Conservation (phyloP, 106 monocot genomes). For the Phalaenopsis aphrodite region DNA sequence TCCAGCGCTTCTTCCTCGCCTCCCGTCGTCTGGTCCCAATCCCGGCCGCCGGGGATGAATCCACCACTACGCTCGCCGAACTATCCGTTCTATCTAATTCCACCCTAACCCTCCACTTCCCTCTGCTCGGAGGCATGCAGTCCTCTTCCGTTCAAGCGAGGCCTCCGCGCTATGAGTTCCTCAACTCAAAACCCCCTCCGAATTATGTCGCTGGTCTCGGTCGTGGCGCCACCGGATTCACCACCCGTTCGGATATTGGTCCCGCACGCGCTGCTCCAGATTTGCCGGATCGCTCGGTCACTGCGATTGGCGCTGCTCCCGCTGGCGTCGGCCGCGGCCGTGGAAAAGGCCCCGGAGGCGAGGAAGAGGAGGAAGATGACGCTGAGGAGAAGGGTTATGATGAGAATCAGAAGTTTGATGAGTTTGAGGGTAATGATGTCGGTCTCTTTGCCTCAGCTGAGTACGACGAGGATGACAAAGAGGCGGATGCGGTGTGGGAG, state of each 20-base stretch:
- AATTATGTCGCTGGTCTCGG: constrained; percentile 98
- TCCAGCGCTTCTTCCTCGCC: constrained; percentile 45
- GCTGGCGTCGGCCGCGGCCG: constrained; percentile 44
- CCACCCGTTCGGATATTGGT: constrained; percentile 70
- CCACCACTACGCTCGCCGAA: constrained; percentile 16
- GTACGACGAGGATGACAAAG: constrained; percentile 97
- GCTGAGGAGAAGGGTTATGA: constrained; percentile 94
- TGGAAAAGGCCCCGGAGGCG: constrained; percentile 33
- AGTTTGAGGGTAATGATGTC: constrained; percentile 95
- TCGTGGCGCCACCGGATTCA: constrained; percentile 94
- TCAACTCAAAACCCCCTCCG: constrained; percentile 85
- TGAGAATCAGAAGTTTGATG: constrained; percentile 98
- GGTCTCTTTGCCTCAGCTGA: constrained; percentile 93
- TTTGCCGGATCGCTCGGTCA: constrained; percentile 12
- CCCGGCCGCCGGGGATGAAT: not conserved
- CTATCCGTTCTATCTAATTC: constrained; percentile 20
- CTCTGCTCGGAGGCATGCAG: constrained; percentile 47
- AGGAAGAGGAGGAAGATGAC: constrained; percentile 59
- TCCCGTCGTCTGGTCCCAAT: constrained; percentile 22
- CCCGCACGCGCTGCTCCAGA: constrained; percentile 72
- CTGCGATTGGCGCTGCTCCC: constrained; percentile 20
- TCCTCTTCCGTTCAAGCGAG: constrained; percentile 23
- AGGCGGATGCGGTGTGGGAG: constrained; percentile 98
- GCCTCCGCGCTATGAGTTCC: constrained; percentile 67
- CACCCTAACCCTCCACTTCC: constrained; percentile 40